Conservation (phyloP, 2,329 filamentous ascomycete species). For the Exophiala sideris region DNA sequence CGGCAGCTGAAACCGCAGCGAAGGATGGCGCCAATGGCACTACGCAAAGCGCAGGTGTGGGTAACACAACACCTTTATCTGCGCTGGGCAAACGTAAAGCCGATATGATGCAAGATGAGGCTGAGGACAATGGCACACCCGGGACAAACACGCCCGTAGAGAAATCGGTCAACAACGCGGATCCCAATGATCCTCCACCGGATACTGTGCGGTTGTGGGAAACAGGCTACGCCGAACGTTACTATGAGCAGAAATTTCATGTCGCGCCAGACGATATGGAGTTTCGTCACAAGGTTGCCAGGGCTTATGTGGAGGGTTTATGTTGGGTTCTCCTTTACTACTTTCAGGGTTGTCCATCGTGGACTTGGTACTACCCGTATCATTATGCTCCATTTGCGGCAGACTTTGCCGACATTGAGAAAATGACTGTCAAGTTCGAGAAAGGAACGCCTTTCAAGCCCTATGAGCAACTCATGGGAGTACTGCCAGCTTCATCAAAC, state of each 20-base stretch:
- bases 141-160: conserved; percentile 56
- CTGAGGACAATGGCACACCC: conserved; percentile 50
- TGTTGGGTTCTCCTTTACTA: conserved; percentile 97
- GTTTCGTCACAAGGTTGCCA: conserved; percentile 84
- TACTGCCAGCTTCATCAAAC: conserved; percentile 87
- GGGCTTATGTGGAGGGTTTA: conserved; percentile 89
- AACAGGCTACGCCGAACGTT: conserved; percentile 88
- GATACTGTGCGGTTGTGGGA: conserved; percentile 93
- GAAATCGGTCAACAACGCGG: conserved; percentile 38
- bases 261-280: conserved; percentile 75
- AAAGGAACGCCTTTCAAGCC: conserved; percentile 83
- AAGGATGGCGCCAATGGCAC: conserved; percentile 36
- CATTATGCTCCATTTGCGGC: conserved; percentile 97
- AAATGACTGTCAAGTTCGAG: conserved; percentile 76
- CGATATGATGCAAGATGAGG: conserved; percentile 61
- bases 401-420: conserved; percentile 80
- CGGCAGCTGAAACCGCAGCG: conserved; percentile 31
- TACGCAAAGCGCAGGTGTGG: conserved; percentile 21
- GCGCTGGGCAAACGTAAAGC: conserved; percentile 73
- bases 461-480: conserved; percentile 98
- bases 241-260: conserved; percentile 95
- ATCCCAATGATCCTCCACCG: conserved; percentile 47
- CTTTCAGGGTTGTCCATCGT: conserved; percentile 95
- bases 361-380: conserved; percentile 99
- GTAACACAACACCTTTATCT: conserved; percentile 43